phyloP scores from a whole-genome alignment of 148 eudicot species.

The Vaccinium macrocarpon region DNA sequence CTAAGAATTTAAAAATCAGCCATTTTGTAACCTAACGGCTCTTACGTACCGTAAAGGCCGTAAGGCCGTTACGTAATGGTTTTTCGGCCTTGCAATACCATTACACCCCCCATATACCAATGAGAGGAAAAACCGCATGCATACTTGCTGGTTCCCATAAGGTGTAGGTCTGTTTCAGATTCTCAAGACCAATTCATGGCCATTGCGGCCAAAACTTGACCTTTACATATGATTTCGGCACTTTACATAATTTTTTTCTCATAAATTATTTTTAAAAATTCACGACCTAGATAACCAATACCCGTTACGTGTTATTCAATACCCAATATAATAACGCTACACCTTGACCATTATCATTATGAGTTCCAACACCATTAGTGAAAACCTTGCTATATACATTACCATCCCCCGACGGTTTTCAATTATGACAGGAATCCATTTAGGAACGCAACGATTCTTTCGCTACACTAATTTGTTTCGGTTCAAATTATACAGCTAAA shows the following conservation, averaged over 20 bases:
- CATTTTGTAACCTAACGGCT: too few species aligned
- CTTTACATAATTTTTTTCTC: neutral
- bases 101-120: neutral
- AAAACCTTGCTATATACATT: too few species aligned
- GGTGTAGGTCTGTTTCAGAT: neutral
- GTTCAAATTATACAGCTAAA: neutral
- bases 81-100: neutral
- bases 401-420: neutral
- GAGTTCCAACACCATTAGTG: neutral
- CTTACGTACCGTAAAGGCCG: too few species aligned
- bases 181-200: neutral
- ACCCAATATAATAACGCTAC: neutral
- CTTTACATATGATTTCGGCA: neutral
- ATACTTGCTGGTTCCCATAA: neutral
- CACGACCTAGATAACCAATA: neutral
- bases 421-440: neutral
- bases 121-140: neutral
- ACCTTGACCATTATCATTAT: neutral
- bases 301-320: neutral
- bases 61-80: neutral
- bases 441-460: neutral
- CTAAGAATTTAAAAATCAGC: too few species aligned
- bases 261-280: neutral
- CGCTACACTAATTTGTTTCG: neutral
- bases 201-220: neutral